phyloP scores from a whole-genome alignment of 2,329 filamentous ascomycete genomes.

The Neonectria hederae region DNA sequence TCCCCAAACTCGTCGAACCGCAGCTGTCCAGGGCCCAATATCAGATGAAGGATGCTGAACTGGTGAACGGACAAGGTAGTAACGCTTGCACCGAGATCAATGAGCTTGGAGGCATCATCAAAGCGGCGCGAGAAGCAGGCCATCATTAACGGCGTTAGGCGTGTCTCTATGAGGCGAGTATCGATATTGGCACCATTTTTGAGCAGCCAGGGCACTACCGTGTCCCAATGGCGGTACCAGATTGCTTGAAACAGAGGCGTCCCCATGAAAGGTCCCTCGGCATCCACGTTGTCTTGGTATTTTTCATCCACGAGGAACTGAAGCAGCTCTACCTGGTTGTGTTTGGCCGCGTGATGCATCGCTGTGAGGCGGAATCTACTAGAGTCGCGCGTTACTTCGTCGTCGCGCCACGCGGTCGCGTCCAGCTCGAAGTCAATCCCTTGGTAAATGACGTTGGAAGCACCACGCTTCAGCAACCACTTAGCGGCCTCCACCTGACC shows the following conservation, averaged over 20 bases:
- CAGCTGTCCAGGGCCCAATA: constrained; percentile 37
- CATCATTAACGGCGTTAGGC: constrained; percentile 42
- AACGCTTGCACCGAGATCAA: constrained; percentile 40
- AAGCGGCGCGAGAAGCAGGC: constrained; percentile 41
- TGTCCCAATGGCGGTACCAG: constrained; percentile 42
- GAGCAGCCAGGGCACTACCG: constrained; percentile 39
- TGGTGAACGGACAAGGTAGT: constrained; percentile 36
- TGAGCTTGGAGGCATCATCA: constrained; percentile 39
- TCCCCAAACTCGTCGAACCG: constrained; percentile 37
- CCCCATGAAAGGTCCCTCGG: constrained; percentile 40
- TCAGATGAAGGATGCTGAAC: constrained; percentile 42
- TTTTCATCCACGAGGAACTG: constrained; percentile 32
- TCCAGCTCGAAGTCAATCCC: constrained; percentile 40
- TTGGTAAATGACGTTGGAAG: constrained; percentile 39
- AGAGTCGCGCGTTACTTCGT: constrained; percentile 30
- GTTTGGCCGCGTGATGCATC: constrained; percentile 39
- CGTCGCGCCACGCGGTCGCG: constrained; percentile 33
- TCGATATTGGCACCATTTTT: constrained; percentile 40
- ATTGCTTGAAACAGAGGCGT: constrained; percentile 41
- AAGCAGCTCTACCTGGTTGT: constrained; percentile 33
- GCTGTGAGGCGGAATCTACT: constrained; percentile 38
- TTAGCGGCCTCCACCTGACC: constrained; percentile 38
- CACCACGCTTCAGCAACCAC: constrained; percentile 35
- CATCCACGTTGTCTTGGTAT: constrained; percentile 33
- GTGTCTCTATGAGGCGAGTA: constrained; percentile 38